phyloP scores from a whole-genome alignment of 495 filamentous ascomycete species.

The Penicilliopsis zonata region DNA sequence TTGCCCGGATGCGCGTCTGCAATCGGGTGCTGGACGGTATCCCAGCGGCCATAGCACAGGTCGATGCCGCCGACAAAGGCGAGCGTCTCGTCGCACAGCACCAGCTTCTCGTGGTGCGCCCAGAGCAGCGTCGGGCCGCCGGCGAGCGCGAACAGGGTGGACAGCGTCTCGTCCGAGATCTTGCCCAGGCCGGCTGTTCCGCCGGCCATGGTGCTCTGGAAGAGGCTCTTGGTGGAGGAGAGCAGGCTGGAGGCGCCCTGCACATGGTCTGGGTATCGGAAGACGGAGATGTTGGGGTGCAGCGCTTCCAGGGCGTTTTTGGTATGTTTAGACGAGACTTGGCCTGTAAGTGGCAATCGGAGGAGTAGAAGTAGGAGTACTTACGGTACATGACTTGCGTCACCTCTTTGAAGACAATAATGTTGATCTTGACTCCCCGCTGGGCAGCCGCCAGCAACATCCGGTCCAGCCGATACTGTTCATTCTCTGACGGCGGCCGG shows the following conservation, averaged over 20 bases:
- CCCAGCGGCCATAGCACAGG: conserved; percentile 80
- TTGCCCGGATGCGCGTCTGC: conserved; percentile 67
- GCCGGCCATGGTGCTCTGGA: conserved; percentile 36
- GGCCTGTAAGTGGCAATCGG: conserved; percentile 28
- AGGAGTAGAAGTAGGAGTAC: too few species aligned
- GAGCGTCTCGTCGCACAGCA: conserved; percentile 67
- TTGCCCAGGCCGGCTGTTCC: too few species aligned
- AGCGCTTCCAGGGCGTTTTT: conserved; percentile 63
- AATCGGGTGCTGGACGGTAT: conserved; percentile 58
- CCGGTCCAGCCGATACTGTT: conserved; percentile 70
- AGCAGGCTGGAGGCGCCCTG: conserved; percentile 38
- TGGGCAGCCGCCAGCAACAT: conserved; percentile 68
- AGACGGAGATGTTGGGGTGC: conserved; percentile 67
- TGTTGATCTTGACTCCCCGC: conserved; percentile 70
- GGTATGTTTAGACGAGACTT: too few species aligned
- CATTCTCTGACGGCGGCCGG: conserved; percentile 57
- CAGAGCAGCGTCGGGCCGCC: conserved; percentile 87
- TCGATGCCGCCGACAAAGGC: conserved; percentile 81
- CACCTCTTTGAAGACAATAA: conserved; percentile 77
- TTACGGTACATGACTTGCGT: too few species aligned
- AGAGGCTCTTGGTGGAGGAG: conserved; percentile 38
- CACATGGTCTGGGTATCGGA: conserved; percentile 85
- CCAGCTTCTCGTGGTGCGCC: conserved; percentile 83
- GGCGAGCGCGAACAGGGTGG: conserved; percentile 69
- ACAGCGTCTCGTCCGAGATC: too few species aligned